Evolutionary conservation across 305 asterid species (phyloP), one percentile per base, ranked within the genome.

Genomic region (Plantago coronopus): DNA sequence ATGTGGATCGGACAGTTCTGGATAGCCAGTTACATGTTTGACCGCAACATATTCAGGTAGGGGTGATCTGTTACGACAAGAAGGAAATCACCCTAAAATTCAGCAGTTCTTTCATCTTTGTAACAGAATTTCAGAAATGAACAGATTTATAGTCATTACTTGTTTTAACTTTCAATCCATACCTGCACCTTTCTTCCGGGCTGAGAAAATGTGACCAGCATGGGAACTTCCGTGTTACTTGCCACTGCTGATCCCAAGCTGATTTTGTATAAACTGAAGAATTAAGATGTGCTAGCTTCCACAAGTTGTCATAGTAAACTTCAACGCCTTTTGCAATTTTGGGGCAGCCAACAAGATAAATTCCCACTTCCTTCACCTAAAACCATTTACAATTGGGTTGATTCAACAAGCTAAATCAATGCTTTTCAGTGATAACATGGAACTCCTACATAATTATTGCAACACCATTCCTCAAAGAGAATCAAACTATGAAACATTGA

Each of bases 291-390:
- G 87, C 89, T 70, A 89, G 87, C 72, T 78, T 80, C 95, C 94
- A 87, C 56, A 87, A 81, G 77, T 87, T 87, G 71, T 84, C 69
- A 62, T 63, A 87, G 76, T 87, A 89, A 56, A 61, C 65, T 68
- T 78, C 77, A 31, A 87, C 82, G 50, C 74, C 69, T 76, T 79
- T 63, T 16, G 79, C 96, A 48, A 89, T 77, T 51, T 61, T 67
- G 46, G 87, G 89, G 66, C 97, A 89, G 63, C 79, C 86, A 64
- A 74, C 83, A 63, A 89, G 83, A 77, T 89, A 87, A 48, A 87
- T 72, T 54, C 95, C 97, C 23, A 89, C 72, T 81, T 89, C 97
- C 83, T 87, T 89, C 55, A 89, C 95, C 95, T 89, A 67, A 53
- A 72, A 61, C 18, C 65, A 64, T 43, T 70, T 48, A 47, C 63